Conservation (phyloP, 768 basidiomycete species). For the Boletales sp. region DNA sequence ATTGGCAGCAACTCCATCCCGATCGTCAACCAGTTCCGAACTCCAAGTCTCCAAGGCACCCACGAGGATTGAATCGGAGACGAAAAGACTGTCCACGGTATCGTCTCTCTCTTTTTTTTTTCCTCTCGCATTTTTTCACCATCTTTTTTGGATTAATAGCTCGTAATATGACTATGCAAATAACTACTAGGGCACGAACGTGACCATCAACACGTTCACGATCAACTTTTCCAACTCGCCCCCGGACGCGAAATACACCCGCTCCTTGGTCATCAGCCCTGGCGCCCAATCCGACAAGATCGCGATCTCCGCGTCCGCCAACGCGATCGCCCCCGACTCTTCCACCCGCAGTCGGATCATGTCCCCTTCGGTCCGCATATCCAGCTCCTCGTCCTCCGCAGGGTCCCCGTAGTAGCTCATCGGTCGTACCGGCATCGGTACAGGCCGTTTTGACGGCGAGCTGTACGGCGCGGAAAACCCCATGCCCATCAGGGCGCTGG, state of each 20-base stretch:
- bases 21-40: too few relatives aligned
- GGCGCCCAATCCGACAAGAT: slow-evolving; percentile 53
- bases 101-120: background rate
- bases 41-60: background rate
- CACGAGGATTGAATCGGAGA: background rate
- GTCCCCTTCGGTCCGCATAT: slow-evolving; percentile 27
- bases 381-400: slow-evolving; percentile 35
- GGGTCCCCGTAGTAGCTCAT: slow-evolving; percentile 44
- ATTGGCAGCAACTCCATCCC: too few relatives aligned
- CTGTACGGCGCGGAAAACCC: slow-evolving; percentile 19
- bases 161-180: too few relatives aligned
- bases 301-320: slow-evolving; percentile 60
- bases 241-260: slow-evolving; percentile 63
- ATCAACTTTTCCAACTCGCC: slow-evolving; percentile 70
- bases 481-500: slow-evolving; percentile 19
- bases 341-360: slow-evolving; percentile 54
- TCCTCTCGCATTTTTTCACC: background rate
- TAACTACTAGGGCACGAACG: slow-evolving; percentile 51
- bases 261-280: slow-evolving; percentile 54
- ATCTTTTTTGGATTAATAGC: too few relatives aligned
- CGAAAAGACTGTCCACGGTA: background rate
- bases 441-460: slow-evolving; percentile 20
- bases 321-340: slow-evolving; percentile 62
- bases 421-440: slow-evolving; percentile 35
- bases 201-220: slow-evolving; percentile 72